Percentiles rank a stretch among this genome's conserved stretches.
These are phyloP conservation scores for Phytophthora fragariae DNA, from an alignment of 352 stramenopile genomes.

Conservation along the genomic window DNA sequence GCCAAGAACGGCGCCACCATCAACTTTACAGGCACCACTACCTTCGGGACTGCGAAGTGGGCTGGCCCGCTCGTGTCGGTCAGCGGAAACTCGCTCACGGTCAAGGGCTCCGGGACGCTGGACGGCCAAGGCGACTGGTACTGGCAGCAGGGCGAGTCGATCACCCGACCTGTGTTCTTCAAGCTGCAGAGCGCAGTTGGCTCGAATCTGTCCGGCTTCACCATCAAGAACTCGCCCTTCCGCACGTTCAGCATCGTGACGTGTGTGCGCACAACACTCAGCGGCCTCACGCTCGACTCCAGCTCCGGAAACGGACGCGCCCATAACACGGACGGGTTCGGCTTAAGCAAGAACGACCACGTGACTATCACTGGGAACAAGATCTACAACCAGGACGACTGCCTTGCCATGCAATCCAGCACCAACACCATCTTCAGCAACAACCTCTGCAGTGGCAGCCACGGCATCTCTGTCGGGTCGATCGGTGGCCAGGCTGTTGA, in stretches of 20 bases:
- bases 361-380: not conserved
- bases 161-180: slow-evolving; percentile 43
- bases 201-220: slow-evolving; percentile 27
- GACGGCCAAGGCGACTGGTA: slow-evolving; percentile 45
- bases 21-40: slow-evolving; percentile 41
- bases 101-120: slow-evolving; percentile 35
- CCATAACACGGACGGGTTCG: not conserved
- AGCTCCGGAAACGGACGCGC: not conserved
- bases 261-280: not conserved
- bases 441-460: slow-evolving; percentile 19
- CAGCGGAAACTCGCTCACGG: slow-evolving; percentile 21
- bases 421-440: slow-evolving; percentile 19
- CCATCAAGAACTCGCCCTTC: slow-evolving; percentile 4
- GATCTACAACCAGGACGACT: slow-evolving; percentile 2
- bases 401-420: slow-evolving; percentile 2
- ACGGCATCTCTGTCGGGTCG: slow-evolving; percentile 44
- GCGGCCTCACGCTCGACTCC: not conserved
- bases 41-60: slow-evolving; percentile 25
- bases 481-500: slow-evolving; percentile 24
- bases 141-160: slow-evolving; percentile 38
- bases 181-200: not conserved
- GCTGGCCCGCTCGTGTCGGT: slow-evolving; percentile 32
- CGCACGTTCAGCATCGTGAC: not conserved
- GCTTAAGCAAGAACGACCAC: not conserved
- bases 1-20: slow-evolving; percentile 28